phyloP scores from a whole-genome alignment of 2,329 filamentous ascomycete genomes.

The Teratosphaeria zuluensis region DNA sequence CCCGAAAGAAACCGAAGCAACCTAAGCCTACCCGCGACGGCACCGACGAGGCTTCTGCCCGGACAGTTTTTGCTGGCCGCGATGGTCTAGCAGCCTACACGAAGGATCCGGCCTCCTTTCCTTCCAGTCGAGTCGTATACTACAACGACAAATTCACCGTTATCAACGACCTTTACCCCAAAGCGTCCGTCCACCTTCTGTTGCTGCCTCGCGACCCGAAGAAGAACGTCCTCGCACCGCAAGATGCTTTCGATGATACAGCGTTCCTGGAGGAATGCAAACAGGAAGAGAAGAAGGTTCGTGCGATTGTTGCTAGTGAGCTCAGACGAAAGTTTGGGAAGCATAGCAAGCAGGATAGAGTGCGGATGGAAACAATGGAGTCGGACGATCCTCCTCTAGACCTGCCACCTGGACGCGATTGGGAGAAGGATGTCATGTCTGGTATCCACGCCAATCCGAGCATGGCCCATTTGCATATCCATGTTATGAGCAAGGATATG shows the following conservation, averaged over 20 bases:
- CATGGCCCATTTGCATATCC: slow-evolving; percentile 87
- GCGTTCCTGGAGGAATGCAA: slow-evolving; percentile 58
- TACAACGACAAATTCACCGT: slow-evolving; percentile 60
- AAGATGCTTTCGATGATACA: slow-evolving; percentile 63
- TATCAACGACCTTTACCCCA: slow-evolving; percentile 78
- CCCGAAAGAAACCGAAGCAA: slow-evolving; percentile 28
- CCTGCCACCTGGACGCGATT: slow-evolving; percentile 67
- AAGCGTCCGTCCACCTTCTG: slow-evolving; percentile 73
- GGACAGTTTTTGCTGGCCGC: slow-evolving; percentile 37
- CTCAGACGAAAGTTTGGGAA: slow-evolving; percentile 59
- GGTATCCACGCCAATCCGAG: slow-evolving; percentile 82
- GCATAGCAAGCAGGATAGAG: slow-evolving; percentile 52
- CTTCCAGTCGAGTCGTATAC: slow-evolving; percentile 52
- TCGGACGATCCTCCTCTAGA: slow-evolving; percentile 19
- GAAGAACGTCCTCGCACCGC: slow-evolving; percentile 59
- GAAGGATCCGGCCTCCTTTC: slow-evolving; percentile 50
- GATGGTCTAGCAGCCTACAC: slow-evolving; percentile 61
- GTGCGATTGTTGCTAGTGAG: slow-evolving; percentile 60
- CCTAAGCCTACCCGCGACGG: slow-evolving; percentile 21
- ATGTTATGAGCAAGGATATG: slow-evolving; percentile 75
- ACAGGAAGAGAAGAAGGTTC: slow-evolving; percentile 52
- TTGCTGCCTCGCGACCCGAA: slow-evolving; percentile 65
- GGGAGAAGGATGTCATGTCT: slow-evolving; percentile 55
- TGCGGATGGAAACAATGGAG: slow-evolving; percentile 56
- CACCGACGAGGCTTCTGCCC: slow-evolving; percentile 18